Base-by-base conservation (phyloP, 2,329 filamentous ascomycete species). In the Apiospora sp. region DNA sequence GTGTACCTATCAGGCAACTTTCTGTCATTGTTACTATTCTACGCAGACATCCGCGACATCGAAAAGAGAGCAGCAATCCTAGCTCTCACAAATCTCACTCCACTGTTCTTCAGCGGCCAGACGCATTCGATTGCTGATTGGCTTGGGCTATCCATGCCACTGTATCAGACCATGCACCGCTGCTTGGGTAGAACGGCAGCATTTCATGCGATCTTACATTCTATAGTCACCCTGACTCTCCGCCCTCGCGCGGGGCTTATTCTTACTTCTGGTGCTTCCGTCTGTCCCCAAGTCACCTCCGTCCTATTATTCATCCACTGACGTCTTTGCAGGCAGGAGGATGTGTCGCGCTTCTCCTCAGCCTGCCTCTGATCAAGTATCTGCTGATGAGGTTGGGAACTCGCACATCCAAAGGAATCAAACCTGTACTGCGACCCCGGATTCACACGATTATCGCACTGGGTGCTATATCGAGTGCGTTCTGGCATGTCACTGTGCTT, bases 131-230 rank as follows among this genome's bases (percentile, higher is more conserved):
- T 51, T 51, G 49, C n/a, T 51, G 49, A 51, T 24, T 51, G 49
- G 49, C n/a, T 51, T 51, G n/a, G 49, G 49, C 49, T 51, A 51
- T 51, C 49, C n/a, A 51, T 51, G n/a, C 49, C 49, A 51, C 49
- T 51, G 49, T 51, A 51, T 51, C n/a, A 51, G 49, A 27, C n/a
- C n/a, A 51, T 51, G 49, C 49, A 51, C 49, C 49, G 49, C n/a
- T 51, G 49, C 49, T 51, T 51, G 8, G 49, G 49, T 51, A 27
- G 49, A 51, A 51, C n/a, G n/a, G 49, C 49, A 24, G 49, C 49
- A 27, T 51, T 51, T 51, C 49, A 51, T 51, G 49, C 49, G 49
- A 51, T 51, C 49, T 51, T 51, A 51, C 49, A 51, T 51, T 51
- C 49, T 51, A 51, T 51, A 51, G n/a, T 51, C n/a, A 27, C 49